A percentile compares a stretch with the other conserved stretches of the same genome.
phyloP scores from a whole-genome alignment of 2,329 filamentous ascomycete species.

The Nemania sp. region DNA sequence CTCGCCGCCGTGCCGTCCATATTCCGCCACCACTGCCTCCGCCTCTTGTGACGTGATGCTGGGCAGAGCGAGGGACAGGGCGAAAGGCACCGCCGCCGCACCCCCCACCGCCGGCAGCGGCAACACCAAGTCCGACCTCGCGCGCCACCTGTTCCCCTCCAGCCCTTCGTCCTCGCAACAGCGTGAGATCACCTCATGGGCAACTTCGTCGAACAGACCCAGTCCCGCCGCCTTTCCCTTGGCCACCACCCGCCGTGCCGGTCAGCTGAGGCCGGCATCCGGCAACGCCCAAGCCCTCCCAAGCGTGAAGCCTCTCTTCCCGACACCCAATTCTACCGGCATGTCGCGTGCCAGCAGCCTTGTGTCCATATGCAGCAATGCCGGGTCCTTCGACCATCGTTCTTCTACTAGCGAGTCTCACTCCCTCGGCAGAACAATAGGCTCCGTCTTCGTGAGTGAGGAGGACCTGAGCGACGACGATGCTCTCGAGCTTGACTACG shows the following conservation, averaged over 20 bases:
- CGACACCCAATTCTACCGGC: conserved; percentile 20
- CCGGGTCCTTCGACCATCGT: conserved; percentile 55
- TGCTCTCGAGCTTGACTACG: conserved; percentile 71
- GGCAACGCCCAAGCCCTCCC: conserved; percentile 40
- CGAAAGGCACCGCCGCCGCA: conserved; percentile 44
- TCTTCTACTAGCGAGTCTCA: conserved; percentile 42
- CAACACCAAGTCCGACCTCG: conserved; percentile 41
- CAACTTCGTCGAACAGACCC: conserved; percentile 45
- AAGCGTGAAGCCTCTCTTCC: conserved; percentile 4
- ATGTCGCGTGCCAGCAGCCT: conserved; percentile 39
- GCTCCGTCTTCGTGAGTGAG: conserved; percentile 68
- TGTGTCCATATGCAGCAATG: conserved; percentile 50
- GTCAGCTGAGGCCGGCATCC: conserved; percentile 43
- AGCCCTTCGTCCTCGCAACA: conserved; percentile 50
- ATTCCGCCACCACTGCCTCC: conserved; percentile 14
- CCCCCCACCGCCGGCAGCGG: conserved; percentile 45
- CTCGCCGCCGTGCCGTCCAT: conserved; percentile 20
- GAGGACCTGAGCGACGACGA: conserved; percentile 88
- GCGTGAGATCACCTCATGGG: conserved; percentile 54
- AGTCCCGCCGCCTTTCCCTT: background rate
- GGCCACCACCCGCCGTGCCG: background rate
- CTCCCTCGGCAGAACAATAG: conserved; percentile 33
- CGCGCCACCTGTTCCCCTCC: conserved; percentile 61
- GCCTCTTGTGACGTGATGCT: conserved; percentile 34
- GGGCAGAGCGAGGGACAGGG: conserved; percentile 36